These are phyloP conservation scores for Sequoiadendron giganteum DNA, from an alignment of 75 land plant genomes.

Conservation along the genomic window DNA sequence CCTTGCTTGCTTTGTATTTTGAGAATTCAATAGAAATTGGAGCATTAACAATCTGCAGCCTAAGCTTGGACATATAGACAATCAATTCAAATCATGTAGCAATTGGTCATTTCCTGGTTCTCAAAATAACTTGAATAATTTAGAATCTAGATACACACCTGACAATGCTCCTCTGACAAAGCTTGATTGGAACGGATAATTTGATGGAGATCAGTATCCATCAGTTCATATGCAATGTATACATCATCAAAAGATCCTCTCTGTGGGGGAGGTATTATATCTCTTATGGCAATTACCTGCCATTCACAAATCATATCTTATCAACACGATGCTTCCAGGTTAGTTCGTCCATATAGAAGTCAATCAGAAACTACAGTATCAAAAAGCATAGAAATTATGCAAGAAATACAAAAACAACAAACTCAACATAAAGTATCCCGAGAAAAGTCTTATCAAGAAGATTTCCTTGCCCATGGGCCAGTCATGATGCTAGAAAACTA, in stretches of 20 bases:
- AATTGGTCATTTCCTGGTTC: conserved; percentile 2
- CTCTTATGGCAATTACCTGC: conserved; percentile 64
- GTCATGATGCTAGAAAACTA: neutral
- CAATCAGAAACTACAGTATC: neutral
- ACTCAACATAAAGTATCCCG: neutral
- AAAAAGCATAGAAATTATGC: neutral
- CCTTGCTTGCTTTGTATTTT: neutral
- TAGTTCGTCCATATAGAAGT: neutral
- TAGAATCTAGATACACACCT: conserved; percentile 31
- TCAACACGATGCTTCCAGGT: neutral
- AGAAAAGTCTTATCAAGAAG: neutral
- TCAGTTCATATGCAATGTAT: conserved; percentile 55
- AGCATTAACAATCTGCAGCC: neutral
- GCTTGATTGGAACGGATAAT: conserved; percentile 63
- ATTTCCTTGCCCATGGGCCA: neutral
- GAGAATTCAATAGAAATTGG: neutral
- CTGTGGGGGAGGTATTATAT: conserved; percentile 55
- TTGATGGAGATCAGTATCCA: conserved; percentile 66
- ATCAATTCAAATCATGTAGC: neutral
- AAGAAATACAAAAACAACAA: neutral
- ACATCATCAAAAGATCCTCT: conserved; percentile 57
- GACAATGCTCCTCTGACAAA: conserved; percentile 66
- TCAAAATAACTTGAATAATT: neutral
- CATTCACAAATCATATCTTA: neutral
- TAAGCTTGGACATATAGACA: neutral